phyloP scores from a whole-genome alignment of 169 alveolate species.

The Eimeria maxima region DNA sequence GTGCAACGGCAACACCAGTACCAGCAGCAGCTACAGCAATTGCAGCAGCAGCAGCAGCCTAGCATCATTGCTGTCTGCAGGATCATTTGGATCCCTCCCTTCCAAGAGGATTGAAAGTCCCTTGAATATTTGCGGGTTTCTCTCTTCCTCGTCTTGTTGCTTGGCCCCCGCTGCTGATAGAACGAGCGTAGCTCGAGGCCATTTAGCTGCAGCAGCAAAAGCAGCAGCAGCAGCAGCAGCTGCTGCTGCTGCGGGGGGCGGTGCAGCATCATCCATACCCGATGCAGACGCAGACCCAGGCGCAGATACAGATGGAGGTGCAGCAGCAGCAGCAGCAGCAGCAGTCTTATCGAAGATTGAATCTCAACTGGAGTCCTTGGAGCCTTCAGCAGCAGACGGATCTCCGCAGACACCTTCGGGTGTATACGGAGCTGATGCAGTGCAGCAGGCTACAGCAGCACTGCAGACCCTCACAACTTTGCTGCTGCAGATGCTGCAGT shows the following conservation, averaged over 20 bases:
- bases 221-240: background rate
- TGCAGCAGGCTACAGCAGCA: background rate
- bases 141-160: background rate
- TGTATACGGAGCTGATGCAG: background rate
- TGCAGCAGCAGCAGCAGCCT: conserved; percentile 9
- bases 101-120: background rate
- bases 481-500: background rate
- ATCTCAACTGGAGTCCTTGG: background rate
- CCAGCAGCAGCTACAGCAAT: background rate
- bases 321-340: conserved; percentile 1
- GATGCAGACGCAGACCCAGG: background rate
- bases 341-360: background rate
- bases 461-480: background rate
- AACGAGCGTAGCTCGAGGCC: background rate
- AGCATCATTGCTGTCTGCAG: background rate
- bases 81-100: background rate
- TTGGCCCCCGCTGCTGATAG: background rate
- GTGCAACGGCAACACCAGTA: background rate
- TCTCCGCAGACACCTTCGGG: background rate
- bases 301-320: background rate
- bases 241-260: background rate
- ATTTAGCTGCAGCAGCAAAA: background rate
- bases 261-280: background rate
- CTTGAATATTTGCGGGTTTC: background rate
- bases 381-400: background rate